A percentile compares a stretch with the other conserved stretches of the same genome.
phyloP scores from a whole-genome alignment of 257 asterid species.

The Petunia secreta region DNA sequence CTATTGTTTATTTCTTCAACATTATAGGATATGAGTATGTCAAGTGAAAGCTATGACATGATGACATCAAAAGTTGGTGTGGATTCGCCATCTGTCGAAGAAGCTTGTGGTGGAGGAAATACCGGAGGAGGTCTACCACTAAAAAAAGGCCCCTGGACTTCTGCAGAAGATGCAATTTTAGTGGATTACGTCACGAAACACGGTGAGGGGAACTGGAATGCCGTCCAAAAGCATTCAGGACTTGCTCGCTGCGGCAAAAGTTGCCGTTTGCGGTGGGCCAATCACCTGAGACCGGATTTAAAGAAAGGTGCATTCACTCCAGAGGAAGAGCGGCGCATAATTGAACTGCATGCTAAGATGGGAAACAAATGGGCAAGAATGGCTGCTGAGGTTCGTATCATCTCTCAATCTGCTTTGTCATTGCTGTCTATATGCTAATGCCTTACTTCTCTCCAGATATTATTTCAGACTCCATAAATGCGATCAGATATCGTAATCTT shows the following conservation, averaged over 20 bases:
- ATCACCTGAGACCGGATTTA: constrained; percentile 68
- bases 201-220: constrained; percentile 78
- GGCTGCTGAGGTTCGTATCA: constrained; percentile 60
- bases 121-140: constrained; percentile 45
- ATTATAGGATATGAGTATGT: constrained; percentile 50
- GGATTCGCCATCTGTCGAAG: constrained; percentile 48
- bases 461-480: background rate
- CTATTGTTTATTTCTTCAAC: constrained; percentile 24
- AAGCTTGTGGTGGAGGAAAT: constrained; percentile 45
- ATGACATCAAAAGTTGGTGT: constrained; percentile 35
- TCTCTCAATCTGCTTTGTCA: constrained; percentile 5
- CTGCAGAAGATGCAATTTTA: constrained; percentile 63
- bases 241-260: constrained; percentile 76
- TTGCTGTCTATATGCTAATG: background rate
- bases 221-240: constrained; percentile 58
- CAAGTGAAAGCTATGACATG: constrained; percentile 51
- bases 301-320: constrained; percentile 63
- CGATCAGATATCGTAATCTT: background rate
- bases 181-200: constrained; percentile 54
- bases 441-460: background rate
- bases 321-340: constrained; percentile 56
- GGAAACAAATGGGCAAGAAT: constrained; percentile 75
- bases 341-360: constrained; percentile 63
- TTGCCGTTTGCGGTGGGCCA: constrained; percentile 72
- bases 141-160: constrained; percentile 71